Evolutionary conservation across 2,329 filamentous ascomycete genomes (phyloP).

Genomic region (Orbilia javanica): DNA sequence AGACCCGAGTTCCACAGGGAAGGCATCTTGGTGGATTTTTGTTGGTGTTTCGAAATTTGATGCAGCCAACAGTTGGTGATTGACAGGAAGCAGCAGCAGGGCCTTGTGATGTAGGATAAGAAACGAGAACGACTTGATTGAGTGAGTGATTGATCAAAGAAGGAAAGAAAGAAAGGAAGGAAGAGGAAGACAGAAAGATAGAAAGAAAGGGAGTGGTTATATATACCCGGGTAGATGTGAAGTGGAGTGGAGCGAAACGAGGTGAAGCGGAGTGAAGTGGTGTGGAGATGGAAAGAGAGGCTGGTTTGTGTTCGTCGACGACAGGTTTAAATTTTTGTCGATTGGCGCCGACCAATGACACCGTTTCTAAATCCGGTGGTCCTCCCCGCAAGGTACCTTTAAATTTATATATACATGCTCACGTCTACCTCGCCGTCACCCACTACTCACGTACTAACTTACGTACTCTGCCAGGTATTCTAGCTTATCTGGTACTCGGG

Average conservation of each 20-base stretch:
- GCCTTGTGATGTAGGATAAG: neutral
- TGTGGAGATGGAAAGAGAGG: conserved; percentile 1
- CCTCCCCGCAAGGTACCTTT: no score
- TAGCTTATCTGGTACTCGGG: no score
- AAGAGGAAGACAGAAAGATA: neutral
- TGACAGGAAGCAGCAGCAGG: neutral
- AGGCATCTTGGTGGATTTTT: conserved; percentile 32
- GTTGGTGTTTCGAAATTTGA: conserved; percentile 28
- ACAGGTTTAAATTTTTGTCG: neutral
- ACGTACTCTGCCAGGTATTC: no score
- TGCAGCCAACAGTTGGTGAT: neutral
- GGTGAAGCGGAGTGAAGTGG: neutral
- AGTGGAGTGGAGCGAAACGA: neutral
- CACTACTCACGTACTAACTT: no score
- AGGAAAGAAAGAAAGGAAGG: neutral
- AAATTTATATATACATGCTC: no score
- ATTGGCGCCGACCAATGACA: conserved; percentile 26
- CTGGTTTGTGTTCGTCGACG: conserved; percentile 8
- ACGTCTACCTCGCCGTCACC: no score
- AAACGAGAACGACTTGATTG: neutral
- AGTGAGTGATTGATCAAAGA: neutral
- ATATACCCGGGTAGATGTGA: neutral
- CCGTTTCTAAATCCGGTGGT: neutral
- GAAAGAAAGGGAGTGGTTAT: neutral
- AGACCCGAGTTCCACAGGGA: conserved; percentile 57